Evolutionary conservation across 257 asterid species (phyloP).

Genomic region (Solanum pinnatisectum): DNA sequence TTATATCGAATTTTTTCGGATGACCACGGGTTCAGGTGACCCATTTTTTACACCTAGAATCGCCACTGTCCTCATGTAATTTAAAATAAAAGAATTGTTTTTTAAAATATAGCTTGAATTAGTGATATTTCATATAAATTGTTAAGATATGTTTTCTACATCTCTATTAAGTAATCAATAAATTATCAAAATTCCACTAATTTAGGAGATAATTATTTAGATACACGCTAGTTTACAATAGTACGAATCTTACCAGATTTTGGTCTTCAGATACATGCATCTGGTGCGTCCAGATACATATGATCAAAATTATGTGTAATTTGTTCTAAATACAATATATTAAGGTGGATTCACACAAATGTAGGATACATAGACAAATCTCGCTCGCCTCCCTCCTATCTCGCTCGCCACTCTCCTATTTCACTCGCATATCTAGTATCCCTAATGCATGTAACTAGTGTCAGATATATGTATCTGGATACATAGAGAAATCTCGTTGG

Average conservation of each 20-base stretch:
- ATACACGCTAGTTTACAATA: too few species aligned
- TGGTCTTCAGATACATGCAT: not conserved
- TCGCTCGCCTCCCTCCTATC: not conserved
- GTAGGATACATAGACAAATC: not conserved
- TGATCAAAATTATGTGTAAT: not conserved
- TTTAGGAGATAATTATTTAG: too few species aligned
- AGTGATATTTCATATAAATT: not conserved
- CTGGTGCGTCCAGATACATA: not conserved
- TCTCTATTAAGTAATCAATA: too few species aligned
- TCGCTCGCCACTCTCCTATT: not conserved
- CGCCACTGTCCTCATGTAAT: not conserved
- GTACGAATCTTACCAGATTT: too few species aligned
- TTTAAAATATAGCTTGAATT: not conserved
- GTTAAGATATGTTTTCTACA: not conserved
- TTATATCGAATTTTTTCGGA: too few species aligned
- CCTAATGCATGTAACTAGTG: not conserved
- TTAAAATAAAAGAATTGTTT: not conserved
- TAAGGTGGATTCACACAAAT: not conserved
- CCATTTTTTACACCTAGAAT: too few species aligned
- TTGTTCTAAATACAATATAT: not conserved
- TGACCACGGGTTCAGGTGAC: too few species aligned
- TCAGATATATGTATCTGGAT: not conserved
- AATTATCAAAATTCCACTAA: too few species aligned
- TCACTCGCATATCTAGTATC: not conserved
- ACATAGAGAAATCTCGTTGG: too few species aligned